Percentiles rank a stretch among this genome's conserved stretches.
phyloP scores from a whole-genome alignment of 1,284 basidiomycete genomes.

The Irpex rosettiformis region DNA sequence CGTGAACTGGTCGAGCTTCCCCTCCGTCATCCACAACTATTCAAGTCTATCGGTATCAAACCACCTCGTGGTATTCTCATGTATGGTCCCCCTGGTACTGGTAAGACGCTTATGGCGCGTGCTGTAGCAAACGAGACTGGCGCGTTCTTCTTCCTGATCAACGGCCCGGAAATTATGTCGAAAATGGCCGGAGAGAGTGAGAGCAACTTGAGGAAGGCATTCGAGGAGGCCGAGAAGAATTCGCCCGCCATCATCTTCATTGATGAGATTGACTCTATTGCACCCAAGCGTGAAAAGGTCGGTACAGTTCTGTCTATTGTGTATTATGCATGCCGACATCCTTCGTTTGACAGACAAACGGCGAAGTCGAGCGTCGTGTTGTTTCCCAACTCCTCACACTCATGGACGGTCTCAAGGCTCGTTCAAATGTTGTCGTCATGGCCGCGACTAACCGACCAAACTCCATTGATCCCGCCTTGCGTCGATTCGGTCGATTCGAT shows the following conservation, averaged over 20 bases:
- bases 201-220: constrained; percentile 95
- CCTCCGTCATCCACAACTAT: constrained; percentile 96
- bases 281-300: constrained; percentile 98
- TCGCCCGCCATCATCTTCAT: constrained; percentile 99
- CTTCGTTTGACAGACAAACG: constrained; percentile 74
- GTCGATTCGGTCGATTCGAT: constrained; percentile 98
- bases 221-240: constrained; percentile 99
- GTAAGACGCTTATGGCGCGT: constrained; percentile 98
- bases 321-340: constrained; percentile 17
- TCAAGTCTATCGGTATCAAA: constrained; percentile 99
- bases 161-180: constrained; percentile 99
- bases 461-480: constrained; percentile 97
- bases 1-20: constrained; percentile 98
- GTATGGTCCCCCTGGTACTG: constrained; percentile 95
- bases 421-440: constrained; percentile 99
- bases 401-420: constrained; percentile 98
- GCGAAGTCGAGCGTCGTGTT: constrained; percentile 98
- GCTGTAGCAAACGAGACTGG: constrained; percentile 99
- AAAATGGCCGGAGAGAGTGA: constrained; percentile 99
- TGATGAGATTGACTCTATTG: constrained; percentile 99
- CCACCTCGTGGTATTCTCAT: constrained; percentile 97
- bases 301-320: constrained; percentile 16
- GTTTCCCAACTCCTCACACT: constrained; percentile 97
- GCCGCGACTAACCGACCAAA: constrained; percentile 98
- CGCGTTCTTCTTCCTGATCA: constrained; percentile 99